These are phyloP conservation scores for Hypoxylon sp. DNA, from an alignment of 2,329 filamentous ascomycete genomes.

Conservation along the genomic window DNA sequence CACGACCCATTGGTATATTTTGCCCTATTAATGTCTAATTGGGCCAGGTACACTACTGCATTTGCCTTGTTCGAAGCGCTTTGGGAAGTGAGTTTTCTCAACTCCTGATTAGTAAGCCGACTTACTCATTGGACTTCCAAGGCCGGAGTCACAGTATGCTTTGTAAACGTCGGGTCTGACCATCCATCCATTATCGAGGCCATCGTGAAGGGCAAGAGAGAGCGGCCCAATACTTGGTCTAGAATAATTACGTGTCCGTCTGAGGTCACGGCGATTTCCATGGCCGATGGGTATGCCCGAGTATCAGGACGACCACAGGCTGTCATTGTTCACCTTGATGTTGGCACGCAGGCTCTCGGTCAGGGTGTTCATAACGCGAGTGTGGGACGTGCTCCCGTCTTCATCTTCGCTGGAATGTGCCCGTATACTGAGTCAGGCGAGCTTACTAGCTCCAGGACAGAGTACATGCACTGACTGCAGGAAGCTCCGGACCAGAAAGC, in stretches of 20 bases:
- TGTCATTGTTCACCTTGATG: slow-evolving; percentile 78
- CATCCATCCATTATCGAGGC: slow-evolving; percentile 77
- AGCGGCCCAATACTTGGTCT: slow-evolving; percentile 68
- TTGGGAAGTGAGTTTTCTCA: slow-evolving; percentile 62
- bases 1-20: not conserved
- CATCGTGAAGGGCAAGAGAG: slow-evolving; percentile 74
- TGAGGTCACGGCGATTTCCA: slow-evolving; percentile 77
- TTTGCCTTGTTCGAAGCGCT: slow-evolving; percentile 78
- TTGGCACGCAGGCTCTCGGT: slow-evolving; percentile 77
- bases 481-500: slow-evolving; percentile 78
- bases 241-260: slow-evolving; percentile 69
- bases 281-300: slow-evolving; percentile 78
- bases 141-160: slow-evolving; percentile 60
- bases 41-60: slow-evolving; percentile 64
- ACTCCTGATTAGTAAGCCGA: not conserved
- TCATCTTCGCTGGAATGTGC: slow-evolving; percentile 78
- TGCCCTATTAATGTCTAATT: not conserved
- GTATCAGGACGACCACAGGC: slow-evolving; percentile 72
- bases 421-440: slow-evolving; percentile 78
- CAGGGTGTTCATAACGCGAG: slow-evolving; percentile 78
- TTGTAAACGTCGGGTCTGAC: slow-evolving; percentile 69
- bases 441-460: slow-evolving; percentile 72
- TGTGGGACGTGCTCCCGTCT: slow-evolving; percentile 71
- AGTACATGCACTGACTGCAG: slow-evolving; percentile 83
- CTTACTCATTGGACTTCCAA: slow-evolving; percentile 30